Conservation (phyloP, 176 grass and related monocot species). For the Puccinellia tenuiflora region DNA sequence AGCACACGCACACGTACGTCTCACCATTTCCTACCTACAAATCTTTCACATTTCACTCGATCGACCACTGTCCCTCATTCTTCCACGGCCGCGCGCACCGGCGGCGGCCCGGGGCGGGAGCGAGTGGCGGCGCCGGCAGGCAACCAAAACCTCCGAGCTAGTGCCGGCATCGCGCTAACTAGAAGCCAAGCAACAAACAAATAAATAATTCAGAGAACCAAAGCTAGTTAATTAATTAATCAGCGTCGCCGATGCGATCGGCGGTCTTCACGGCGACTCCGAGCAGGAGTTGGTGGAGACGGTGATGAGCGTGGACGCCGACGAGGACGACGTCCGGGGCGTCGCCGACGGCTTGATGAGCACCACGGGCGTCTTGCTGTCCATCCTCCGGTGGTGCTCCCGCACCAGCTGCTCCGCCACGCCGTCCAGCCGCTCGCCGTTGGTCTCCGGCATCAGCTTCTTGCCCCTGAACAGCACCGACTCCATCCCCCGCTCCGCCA, state of each 20-base stretch:
- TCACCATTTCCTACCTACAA: slow-evolving; percentile 16
- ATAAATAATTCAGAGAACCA: not conserved
- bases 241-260: not conserved
- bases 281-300: slow-evolving; percentile 54
- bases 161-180: slow-evolving; percentile 38
- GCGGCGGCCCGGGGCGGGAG: slow-evolving; percentile 21
- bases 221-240: slow-evolving; percentile 25
- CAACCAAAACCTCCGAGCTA: slow-evolving; percentile 41
- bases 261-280: slow-evolving; percentile 44
- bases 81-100: slow-evolving; percentile 5
- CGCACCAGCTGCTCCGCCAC: slow-evolving; percentile 49
- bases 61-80: slow-evolving; percentile 34
- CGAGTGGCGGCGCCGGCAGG: slow-evolving; percentile 40
- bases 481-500: slow-evolving; percentile 59
- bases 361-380: slow-evolving; percentile 50
- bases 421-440: slow-evolving; percentile 60
- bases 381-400: slow-evolving; percentile 50
- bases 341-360: slow-evolving; percentile 50
- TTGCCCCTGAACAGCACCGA: slow-evolving; percentile 61
- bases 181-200: not conserved
- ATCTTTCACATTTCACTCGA: slow-evolving; percentile 9
- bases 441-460: slow-evolving; percentile 65
- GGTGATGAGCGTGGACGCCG: slow-evolving; percentile 62
- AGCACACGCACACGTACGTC: not conserved
- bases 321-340: slow-evolving; percentile 59